phyloP scores from a whole-genome alignment of 1,139 yeast genomes.

The Debaryomycetaceae sp. region DNA sequence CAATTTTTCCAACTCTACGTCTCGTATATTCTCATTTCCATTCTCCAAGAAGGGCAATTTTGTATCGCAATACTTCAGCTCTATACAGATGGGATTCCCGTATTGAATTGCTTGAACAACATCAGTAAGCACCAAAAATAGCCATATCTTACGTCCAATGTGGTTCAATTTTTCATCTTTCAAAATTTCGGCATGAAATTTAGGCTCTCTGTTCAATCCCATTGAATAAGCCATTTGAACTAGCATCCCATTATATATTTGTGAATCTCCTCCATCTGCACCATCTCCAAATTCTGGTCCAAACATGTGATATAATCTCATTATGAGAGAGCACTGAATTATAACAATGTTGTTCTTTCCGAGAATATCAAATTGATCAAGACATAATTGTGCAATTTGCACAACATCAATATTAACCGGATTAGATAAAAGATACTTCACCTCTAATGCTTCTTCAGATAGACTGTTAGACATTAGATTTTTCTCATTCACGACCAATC shows the following conservation, averaged over 20 bases:
- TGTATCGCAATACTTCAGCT: conserved; percentile 24
- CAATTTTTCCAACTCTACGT: conserved; percentile 14
- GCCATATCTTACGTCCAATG: conserved; percentile 51
- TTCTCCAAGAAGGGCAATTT: conserved; percentile 23
- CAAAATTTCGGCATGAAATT: conserved; percentile 22
- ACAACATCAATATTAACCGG: conserved; percentile 21
- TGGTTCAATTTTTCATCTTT: conserved; percentile 26
- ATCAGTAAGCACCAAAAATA: conserved; percentile 34
- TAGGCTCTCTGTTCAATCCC: conserved; percentile 45
- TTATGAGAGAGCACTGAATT: conserved; percentile 32
- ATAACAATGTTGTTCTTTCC: conserved; percentile 1
- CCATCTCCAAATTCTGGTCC: conserved; percentile 52
- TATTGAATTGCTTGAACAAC: conserved; percentile 27
- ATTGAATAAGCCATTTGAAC: conserved; percentile 40
- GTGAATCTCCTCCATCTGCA: conserved; percentile 40
- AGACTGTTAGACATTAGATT: conserved; percentile 21
- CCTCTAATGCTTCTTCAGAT: conserved; percentile 24
- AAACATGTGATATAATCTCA: conserved; percentile 41
- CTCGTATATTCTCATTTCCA: conserved; percentile 2
- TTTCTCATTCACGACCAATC: conserved; percentile 10
- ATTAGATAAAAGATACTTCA: conserved; percentile 21
- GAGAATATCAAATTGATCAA: conserved; percentile 17
- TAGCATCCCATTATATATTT: conserved; percentile 32
- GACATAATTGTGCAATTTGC: conserved; percentile 20
- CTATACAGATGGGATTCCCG: conserved; percentile 34